These are phyloP conservation scores for Talaromyces sp. DNA, from an alignment of 2,329 filamentous ascomycete genomes.

Conservation along the genomic window DNA sequence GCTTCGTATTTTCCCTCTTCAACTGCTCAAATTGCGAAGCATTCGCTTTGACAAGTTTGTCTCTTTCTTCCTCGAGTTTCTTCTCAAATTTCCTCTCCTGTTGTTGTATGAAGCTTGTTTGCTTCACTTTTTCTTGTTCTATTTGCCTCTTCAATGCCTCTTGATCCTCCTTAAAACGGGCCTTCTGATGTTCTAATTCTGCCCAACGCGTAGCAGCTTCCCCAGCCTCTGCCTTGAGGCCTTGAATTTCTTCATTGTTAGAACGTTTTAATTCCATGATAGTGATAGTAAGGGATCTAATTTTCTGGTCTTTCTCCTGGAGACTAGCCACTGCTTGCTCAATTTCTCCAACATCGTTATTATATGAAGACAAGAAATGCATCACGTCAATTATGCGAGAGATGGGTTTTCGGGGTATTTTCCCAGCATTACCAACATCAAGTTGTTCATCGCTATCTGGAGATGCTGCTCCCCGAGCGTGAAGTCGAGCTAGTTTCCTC, in stretches of 20 bases:
- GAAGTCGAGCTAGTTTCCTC: not conserved
- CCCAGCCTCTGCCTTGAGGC: not conserved
- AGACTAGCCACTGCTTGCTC: conserved; percentile 6
- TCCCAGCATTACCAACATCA: not conserved
- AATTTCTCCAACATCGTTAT: conserved; percentile 6
- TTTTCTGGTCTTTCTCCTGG: conserved; percentile 8
- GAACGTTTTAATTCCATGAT: conserved; percentile 7
- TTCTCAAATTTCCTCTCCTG: not conserved
- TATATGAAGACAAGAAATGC: conserved; percentile 5
- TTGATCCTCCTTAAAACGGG: not conserved
- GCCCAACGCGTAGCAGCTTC: not conserved
- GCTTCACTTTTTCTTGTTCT: not conserved
- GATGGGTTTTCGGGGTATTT: conserved; percentile 6
- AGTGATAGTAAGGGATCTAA: conserved; percentile 3
- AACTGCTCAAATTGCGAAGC: not conserved
- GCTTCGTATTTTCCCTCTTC: not conserved
- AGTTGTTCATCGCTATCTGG: not conserved
- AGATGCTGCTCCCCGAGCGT: not conserved
- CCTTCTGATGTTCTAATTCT: not conserved
- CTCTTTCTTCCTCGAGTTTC: conserved; percentile 3
- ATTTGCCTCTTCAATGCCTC: not conserved
- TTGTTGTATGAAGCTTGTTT: not conserved
- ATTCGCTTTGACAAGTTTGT: not conserved
- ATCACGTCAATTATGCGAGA: conserved; percentile 8
- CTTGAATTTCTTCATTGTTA: conserved; percentile 9